Evolutionary conservation across 2,329 filamentous ascomycete genomes (phyloP), one percentile per base, ranked within the genome.

Genomic region (Ceratocystis eucalypticola): DNA sequence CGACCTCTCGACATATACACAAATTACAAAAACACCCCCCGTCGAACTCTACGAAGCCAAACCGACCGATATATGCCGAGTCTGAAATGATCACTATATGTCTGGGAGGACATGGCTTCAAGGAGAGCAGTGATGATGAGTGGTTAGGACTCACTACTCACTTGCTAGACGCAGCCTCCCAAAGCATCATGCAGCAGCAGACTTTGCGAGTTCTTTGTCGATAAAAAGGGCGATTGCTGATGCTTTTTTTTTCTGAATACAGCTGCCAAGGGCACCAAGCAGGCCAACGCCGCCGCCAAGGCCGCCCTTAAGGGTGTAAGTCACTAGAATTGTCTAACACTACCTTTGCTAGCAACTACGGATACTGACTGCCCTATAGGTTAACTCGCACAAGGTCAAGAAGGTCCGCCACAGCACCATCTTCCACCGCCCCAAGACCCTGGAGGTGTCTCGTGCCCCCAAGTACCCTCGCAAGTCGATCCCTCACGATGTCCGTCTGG

Each of bases 401-500:
- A 96, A 96, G 85, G 86, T 95, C 80, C 88, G 93, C 78, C 85
- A 85, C 77, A 91, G 85, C 78, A 96, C 93, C 74, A 92, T 88
- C 78, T 99, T 97, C 89, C 93, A 96, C 87, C 87, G 86, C 75
- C 94, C 94, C 76, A 97, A 97, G 88, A 97, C 92, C 72, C 89
- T 96, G 75, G 82, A 88, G 79, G 86, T 96, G 74, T 89, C 91
- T 74, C 90, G 94, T 76, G 79, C 87, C 63, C 92, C 93, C 79
- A 96, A 96, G 83, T 97, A 96, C 85, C 92, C 90, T 73, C 91
- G 93, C 83, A 96, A 94, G 85, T 92, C 91, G 72, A 86, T 99
- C 77, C 87, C 89, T 75, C 88, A 93, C 79, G 84, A 85, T 77
- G 88, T 92, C 74, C 89, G 91, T 74, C 89, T 99, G 75, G 94